A percentile compares a stretch with the other conserved stretches of the same genome.
These are phyloP conservation scores for Talaromyces stipitatus DNA, from an alignment of 495 filamentous ascomycete species.

Conservation along the genomic window DNA sequence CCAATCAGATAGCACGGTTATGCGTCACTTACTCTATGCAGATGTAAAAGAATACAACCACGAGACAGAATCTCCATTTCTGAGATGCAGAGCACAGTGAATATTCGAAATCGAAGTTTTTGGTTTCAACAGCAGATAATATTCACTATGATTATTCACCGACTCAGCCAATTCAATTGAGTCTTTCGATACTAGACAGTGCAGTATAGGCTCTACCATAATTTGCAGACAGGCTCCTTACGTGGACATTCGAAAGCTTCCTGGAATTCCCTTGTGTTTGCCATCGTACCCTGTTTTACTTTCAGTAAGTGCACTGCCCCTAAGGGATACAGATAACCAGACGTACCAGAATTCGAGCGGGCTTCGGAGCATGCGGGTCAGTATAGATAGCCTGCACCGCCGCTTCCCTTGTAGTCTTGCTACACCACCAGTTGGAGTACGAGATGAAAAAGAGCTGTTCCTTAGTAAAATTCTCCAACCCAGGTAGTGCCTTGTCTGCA, in stretches of 20 bases:
- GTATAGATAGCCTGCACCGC: slow-evolving; percentile 49
- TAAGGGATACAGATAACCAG: neutral
- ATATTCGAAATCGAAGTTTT: too few relatives aligned
- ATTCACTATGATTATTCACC: neutral
- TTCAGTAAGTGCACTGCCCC: neutral
- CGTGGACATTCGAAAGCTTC: slow-evolving; percentile 57
- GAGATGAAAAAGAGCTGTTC: slow-evolving; percentile 69
- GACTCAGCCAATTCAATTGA: neutral
- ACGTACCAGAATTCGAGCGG: slow-evolving; percentile 50
- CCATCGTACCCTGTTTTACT: slow-evolving; percentile 45
- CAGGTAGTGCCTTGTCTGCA: slow-evolving; percentile 54
- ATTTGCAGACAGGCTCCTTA: slow-evolving; percentile 60
- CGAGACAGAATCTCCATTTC: too few relatives aligned
- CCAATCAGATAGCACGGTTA: too few relatives aligned
- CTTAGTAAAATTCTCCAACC: slow-evolving; percentile 55
- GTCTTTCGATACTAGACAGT: too few relatives aligned
- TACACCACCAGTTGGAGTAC: slow-evolving; percentile 63
- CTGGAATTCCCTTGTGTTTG: slow-evolving; percentile 60
- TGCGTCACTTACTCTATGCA: too few relatives aligned
- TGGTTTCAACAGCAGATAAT: neutral
- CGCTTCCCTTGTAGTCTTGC: slow-evolving; percentile 50
- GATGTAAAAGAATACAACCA: too few relatives aligned
- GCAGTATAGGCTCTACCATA: slow-evolving; percentile 46
- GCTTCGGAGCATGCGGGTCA: slow-evolving; percentile 58
- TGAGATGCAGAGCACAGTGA: too few relatives aligned